These are phyloP conservation scores for Isatis lusitanica DNA, from an alignment of 441 rosid species.

Conservation along the genomic window DNA sequence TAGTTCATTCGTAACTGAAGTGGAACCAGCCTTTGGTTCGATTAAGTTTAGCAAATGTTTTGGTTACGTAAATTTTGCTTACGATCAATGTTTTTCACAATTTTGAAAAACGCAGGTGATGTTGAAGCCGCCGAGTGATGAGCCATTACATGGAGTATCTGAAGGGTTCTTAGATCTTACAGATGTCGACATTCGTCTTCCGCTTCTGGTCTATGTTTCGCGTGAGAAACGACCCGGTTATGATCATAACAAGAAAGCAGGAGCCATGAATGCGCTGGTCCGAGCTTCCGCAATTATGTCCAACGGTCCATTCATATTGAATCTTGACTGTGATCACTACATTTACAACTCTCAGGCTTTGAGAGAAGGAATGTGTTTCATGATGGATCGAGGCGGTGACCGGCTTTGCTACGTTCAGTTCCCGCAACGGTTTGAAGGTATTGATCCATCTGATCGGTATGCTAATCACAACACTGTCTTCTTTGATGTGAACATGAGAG, in stretches of 20 bases:
- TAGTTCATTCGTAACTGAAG: background rate
- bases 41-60: background rate
- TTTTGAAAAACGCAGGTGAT: constrained; percentile 57
- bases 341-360: constrained; percentile 84
- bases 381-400: constrained; percentile 97
- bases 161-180: constrained; percentile 68
- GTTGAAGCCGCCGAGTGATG: constrained; percentile 87
- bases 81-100: constrained; percentile 2
- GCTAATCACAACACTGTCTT: constrained; percentile 92
- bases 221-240: constrained; percentile 94
- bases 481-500: constrained; percentile 93
- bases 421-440: constrained; percentile 93
- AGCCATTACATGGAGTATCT: constrained; percentile 60
- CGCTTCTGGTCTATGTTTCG: constrained; percentile 81
- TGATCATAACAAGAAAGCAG: constrained; percentile 94
- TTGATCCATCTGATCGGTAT: constrained; percentile 92
- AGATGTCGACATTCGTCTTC: constrained; percentile 80
- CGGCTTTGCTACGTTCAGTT: constrained; percentile 89
- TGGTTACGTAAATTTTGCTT: background rate
- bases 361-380: constrained; percentile 96
- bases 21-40: constrained; percentile 1
- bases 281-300: constrained; percentile 96
- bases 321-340: constrained; percentile 93
- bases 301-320: constrained; percentile 86
- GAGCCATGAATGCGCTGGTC: constrained; percentile 94